Evolutionary conservation across 2,329 filamentous ascomycete species (phyloP).

Genomic region (Coniochaeta sp.): DNA sequence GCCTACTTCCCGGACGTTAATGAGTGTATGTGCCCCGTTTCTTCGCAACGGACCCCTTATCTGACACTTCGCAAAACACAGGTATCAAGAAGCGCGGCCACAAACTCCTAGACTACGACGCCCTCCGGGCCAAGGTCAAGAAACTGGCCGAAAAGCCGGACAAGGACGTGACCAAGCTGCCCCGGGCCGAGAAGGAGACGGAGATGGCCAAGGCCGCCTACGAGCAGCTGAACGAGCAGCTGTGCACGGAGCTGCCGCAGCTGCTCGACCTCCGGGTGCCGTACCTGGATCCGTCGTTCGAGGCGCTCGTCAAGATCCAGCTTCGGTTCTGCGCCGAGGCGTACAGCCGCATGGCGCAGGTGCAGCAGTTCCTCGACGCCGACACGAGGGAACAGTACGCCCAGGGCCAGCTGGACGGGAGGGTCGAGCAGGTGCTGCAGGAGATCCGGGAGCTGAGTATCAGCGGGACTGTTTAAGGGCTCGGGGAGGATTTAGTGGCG

Average conservation of each 20-base stretch:
- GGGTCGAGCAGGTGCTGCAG: constrained; percentile 92
- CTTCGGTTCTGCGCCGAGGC: constrained; percentile 95
- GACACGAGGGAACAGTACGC: constrained; percentile 96
- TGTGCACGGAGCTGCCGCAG: constrained; percentile 87
- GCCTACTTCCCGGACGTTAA: constrained; percentile 99
- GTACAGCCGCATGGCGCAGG: constrained; percentile 96
- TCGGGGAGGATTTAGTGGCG: neutral
- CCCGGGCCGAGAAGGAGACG: constrained; percentile 90
- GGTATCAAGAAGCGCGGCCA: constrained; percentile 97
- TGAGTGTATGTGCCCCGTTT: constrained; percentile 57
- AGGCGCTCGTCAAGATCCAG: constrained; percentile 98
- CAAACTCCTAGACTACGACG: constrained; percentile 97
- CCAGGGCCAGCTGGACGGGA: constrained; percentile 79
- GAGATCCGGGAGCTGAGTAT: constrained; percentile 97
- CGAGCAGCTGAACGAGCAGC: constrained; percentile 94
- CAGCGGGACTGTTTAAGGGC: constrained; percentile 54
- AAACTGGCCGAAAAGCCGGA: constrained; percentile 96
- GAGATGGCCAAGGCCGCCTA: constrained; percentile 91
- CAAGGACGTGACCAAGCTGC: constrained; percentile 95
- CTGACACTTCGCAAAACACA: constrained; percentile 20
- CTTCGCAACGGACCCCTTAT: neutral
- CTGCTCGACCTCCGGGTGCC: constrained; percentile 95
- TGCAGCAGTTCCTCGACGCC: constrained; percentile 95
- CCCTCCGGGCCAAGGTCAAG: constrained; percentile 92
- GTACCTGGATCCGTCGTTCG: constrained; percentile 93